Evolutionary conservation across 768 basidiomycete species (phyloP), one percentile per base, ranked within the genome.

Genomic region (Chalciporus piperatus): DNA sequence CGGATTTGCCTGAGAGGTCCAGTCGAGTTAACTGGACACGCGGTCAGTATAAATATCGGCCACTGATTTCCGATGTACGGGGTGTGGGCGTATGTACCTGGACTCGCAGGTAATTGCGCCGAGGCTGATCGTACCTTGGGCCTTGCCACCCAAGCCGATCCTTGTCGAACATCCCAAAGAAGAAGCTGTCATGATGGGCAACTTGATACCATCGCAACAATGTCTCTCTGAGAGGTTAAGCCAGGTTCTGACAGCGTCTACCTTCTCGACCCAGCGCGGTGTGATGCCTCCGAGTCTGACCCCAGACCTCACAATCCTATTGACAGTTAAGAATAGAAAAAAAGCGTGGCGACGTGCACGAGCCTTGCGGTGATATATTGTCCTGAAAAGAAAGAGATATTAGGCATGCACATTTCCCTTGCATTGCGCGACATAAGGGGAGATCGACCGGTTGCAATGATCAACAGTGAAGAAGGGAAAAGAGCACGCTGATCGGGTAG

Each of bases 41-140:
- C 41, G 20, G 45, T 43, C 45, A 35, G 48, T n/a, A 45, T n/a
- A 19, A 35, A n/a, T 30, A 30, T 39, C 28, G 37, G 44, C 43
- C 47, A 13, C 17, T 25, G 32, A 6, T 22, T 25, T n/a, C 14
- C 16, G 35, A 16, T 37, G 2, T 32, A 10, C 16, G 35, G 33
- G 3, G 2, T 37, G 35, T 16, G 35, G 16, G 35, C 35, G 6
- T 32, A 37, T 11, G 51, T 60, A 48, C 58, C 58, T 60, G 41
- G 25, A 20, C 19, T 47, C n/a, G 33, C 47, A 25, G 47, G 39
- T 39, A 39, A 48, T 22, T 43, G 38, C 2, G 39, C 55, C 20
- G 39, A 45, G 23, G 44, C 30, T 44, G 59, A 51, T 52, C 19
- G 52, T 65, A 41, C 61, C 53, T n/a, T n/a, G n/a, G n/a, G n/a